Evolutionary conservation across 352 stramenopile species (phyloP).

Genomic region (Phytophthora meadii): DNA sequence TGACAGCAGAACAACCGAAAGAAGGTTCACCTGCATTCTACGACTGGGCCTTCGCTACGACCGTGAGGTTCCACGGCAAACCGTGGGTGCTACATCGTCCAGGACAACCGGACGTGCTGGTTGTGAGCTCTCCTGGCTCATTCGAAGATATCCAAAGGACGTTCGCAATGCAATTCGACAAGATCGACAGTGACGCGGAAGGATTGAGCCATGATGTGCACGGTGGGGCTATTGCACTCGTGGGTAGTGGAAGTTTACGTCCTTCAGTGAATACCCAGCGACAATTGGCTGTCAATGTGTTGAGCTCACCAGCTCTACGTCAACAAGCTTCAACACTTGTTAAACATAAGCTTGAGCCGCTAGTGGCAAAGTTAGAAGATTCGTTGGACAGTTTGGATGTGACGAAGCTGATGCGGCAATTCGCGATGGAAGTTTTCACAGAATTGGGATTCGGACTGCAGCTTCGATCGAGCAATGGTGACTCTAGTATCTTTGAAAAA

Average conservation of each 20-base stretch:
- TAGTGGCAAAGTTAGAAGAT: constrained; percentile 33
- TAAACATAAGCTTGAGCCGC: constrained; percentile 30
- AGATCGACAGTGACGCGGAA: constrained; percentile 17
- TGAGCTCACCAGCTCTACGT: constrained; percentile 55
- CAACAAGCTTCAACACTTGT: constrained; percentile 41
- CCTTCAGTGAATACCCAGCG: constrained; percentile 26
- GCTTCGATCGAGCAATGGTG: constrained; percentile 15
- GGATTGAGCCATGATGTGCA: constrained; percentile 20
- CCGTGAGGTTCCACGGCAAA: constrained; percentile 26
- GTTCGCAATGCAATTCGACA: constrained; percentile 59
- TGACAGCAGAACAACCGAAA: constrained; percentile 9
- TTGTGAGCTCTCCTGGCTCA: constrained; percentile 30
- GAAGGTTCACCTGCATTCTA: constrained; percentile 25
- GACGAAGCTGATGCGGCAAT: constrained; percentile 23
- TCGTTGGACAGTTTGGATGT: constrained; percentile 36
- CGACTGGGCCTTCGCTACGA: constrained; percentile 33
- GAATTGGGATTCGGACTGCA: constrained; percentile 44
- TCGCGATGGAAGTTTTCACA: constrained; percentile 41
- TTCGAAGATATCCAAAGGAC: constrained; percentile 47
- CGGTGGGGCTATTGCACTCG: constrained; percentile 31
- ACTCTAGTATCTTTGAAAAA: constrained; percentile 20
- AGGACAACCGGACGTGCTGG: constrained; percentile 31
- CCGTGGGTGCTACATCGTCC: constrained; percentile 32
- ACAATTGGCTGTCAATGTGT: constrained; percentile 72
- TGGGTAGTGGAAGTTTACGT: constrained; percentile 9